Conservation (phyloP, 1,284 basidiomycete genomes). For the Peniophora sp. region DNA sequence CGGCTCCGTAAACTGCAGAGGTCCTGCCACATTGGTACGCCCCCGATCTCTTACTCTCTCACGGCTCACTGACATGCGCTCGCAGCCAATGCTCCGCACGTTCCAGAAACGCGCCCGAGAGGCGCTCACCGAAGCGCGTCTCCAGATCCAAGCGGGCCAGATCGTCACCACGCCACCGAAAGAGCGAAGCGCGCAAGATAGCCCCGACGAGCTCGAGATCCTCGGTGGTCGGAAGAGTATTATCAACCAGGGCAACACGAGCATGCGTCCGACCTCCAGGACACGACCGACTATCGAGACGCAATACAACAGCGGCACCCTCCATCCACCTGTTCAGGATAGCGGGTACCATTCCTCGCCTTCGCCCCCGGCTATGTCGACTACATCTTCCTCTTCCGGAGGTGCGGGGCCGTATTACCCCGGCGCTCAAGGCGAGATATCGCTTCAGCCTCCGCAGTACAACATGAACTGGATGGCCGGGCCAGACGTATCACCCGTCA, state of each 20-base stretch:
- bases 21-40: slow-evolving; percentile 32
- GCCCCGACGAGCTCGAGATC: slow-evolving; percentile 27
- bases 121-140: slow-evolving; percentile 10
- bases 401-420: too few relatives aligned
- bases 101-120: slow-evolving; percentile 14
- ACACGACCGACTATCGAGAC: background rate
- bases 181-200: slow-evolving; percentile 8
- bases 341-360: background rate
- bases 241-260: slow-evolving; percentile 22
- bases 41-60: background rate
- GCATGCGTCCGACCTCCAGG: background rate
- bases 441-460: too few relatives aligned
- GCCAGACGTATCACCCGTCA: too few relatives aligned
- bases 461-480: too few relatives aligned
- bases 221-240: slow-evolving; percentile 28
- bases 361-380: background rate
- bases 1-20: slow-evolving; percentile 30
- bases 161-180: background rate
- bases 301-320: slow-evolving; percentile 2
- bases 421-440: too few relatives aligned
- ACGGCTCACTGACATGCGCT: background rate
- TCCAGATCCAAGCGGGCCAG: background rate
- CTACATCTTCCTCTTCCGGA: too few relatives aligned
- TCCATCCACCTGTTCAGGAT: background rate
- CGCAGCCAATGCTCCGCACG: slow-evolving; percentile 15